Evolutionary conservation across 2,329 filamentous ascomycete genomes (phyloP).

Genomic region (Sporothrix phasma): DNA sequence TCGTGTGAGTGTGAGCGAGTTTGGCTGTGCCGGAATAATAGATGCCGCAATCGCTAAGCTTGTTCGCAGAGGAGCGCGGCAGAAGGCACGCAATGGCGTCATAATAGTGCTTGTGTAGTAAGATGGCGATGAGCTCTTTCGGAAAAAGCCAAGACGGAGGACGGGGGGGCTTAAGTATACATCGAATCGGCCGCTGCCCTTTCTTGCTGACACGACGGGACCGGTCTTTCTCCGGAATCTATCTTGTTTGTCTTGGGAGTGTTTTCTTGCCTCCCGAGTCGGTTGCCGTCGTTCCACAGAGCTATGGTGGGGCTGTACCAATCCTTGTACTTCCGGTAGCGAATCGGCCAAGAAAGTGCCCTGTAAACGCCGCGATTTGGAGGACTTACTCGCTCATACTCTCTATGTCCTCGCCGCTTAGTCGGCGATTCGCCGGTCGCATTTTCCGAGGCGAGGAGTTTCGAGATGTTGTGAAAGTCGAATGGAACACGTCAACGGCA

Average conservation of each 20-base stretch:
- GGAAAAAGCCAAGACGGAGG: not conserved
- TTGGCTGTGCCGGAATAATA: not conserved
- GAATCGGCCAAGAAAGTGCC: not conserved
- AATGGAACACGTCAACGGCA: not conserved
- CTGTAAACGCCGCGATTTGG: not conserved
- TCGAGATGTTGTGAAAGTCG: not conserved
- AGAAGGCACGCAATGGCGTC: conserved; percentile 7
- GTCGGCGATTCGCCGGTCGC: not conserved
- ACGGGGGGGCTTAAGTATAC: not conserved
- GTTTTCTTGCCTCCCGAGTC: not conserved
- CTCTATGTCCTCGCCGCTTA: not conserved
- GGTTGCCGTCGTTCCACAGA: not conserved
- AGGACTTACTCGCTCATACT: too few species aligned
- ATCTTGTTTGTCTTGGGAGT: not conserved
- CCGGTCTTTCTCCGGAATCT: not conserved
- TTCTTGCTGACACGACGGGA: not conserved
- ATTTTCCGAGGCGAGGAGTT: conserved; percentile 7
- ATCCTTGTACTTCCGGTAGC: not conserved
- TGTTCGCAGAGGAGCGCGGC: not conserved
- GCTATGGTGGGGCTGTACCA: too few species aligned
- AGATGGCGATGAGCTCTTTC: not conserved
- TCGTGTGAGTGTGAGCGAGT: not conserved
- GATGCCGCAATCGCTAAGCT: not conserved
- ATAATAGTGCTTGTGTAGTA: not conserved
- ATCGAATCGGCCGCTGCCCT: not conserved